phyloP scores from a whole-genome alignment of 2,329 filamentous ascomycete species.

The Myriosclerotinia duriaeana region DNA sequence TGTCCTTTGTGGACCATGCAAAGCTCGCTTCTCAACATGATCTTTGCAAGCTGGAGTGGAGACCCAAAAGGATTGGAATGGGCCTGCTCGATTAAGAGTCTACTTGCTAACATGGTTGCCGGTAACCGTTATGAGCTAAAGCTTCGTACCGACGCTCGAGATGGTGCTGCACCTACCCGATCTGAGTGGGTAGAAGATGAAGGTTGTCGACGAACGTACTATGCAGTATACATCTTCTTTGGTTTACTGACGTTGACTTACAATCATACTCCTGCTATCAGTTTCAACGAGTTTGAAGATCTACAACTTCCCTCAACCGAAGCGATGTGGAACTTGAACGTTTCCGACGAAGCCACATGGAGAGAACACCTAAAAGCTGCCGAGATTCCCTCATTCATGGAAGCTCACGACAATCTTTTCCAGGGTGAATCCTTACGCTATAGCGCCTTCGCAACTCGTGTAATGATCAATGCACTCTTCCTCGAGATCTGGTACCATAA shows the following conservation, averaged over 20 bases:
- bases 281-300: conserved; percentile 96
- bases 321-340: conserved; percentile 85
- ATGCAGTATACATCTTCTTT: conserved; percentile 98
- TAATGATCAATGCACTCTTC: conserved; percentile 99
- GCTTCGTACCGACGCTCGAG: conserved; percentile 83
- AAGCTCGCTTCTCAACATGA: conserved; percentile 94
- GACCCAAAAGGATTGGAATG: conserved; percentile 96
- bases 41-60: conserved; percentile 98
- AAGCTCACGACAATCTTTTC: conserved; percentile 93
- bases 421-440: conserved; percentile 88
- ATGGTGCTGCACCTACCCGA: conserved; percentile 71
- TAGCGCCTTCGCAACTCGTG: conserved; percentile 93
- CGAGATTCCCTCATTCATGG: conserved; percentile 80
- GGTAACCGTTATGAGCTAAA: conserved; percentile 96
- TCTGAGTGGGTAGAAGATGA: conserved; percentile 97
- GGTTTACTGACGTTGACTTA: conserved; percentile 91
- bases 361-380: conserved; percentile 71
- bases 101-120: conserved; percentile 97
- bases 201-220: conserved; percentile 93
- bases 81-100: conserved; percentile 98
- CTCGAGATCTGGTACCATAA: conserved; percentile 99
- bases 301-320: conserved; percentile 91
- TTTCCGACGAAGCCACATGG: conserved; percentile 78
- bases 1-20: conserved; percentile 99
- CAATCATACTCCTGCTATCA: conserved; percentile 97